Evolutionary conservation across 1,139 yeast genomes (phyloP), one percentile per base, ranked within the genome.

Genomic region (Magnusiomyces magnusii): DNA sequence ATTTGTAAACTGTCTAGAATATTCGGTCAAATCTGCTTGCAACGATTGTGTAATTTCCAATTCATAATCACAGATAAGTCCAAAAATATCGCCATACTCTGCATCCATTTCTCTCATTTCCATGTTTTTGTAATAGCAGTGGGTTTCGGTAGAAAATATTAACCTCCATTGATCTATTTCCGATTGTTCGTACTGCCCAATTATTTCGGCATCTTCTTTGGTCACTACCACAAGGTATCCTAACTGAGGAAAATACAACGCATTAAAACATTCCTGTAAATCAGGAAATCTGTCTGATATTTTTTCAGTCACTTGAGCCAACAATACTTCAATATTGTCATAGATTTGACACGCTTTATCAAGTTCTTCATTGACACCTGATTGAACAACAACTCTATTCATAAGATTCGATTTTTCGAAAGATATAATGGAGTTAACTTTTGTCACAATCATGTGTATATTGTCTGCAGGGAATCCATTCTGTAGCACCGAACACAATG

Each of bases 171-270:
- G 57, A 3, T 64, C 57, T 2, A 51, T 44, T 0, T 60, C 53
- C 3, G 62, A 58, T 17, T 5, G 63, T 62, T 3, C 63, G 61
- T 2, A 56, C 44, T 23, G 62, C 64, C 13, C 56, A 42, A 25
- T 67, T 68, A 2, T 69, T 44, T 0, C 74, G 67, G 1, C 19
- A 47, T 53, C 47, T 2, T 28, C 51, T 24, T 44, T 51, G 21
- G 61, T 61, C 19, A 66, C 59, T 19, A 58, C 61, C 9, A 76
- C 65, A 52, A 79, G 65, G 58, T 74, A 79, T 0, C 82, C 82
- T 36, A 79, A 61, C 57, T 78, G 80, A 7, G 80, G 80, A 28
- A 78, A 75, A 61, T 79, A 79, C 1, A 76, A 73, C 1, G 75
- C 74, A 59, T 75, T 76, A 3, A 76, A 55, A 23, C 58, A 60